Conservation (phyloP, 148 eudicot genomes). For the Rhododendron henanense region DNA sequence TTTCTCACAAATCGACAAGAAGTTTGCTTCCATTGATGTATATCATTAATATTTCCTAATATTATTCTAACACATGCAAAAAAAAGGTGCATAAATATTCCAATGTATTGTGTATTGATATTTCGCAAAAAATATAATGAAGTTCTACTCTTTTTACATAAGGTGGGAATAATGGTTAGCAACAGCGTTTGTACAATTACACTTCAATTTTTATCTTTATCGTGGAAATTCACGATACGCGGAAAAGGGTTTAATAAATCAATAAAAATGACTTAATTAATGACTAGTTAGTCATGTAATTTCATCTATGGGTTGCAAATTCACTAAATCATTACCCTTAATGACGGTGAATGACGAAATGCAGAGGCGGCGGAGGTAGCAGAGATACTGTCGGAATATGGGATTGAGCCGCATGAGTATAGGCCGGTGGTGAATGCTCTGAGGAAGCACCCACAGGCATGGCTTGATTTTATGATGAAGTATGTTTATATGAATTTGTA, state of each 20-base stretch:
- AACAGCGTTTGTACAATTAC: not conserved
- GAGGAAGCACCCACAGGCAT: conserved; percentile 81
- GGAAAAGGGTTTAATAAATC: not conserved
- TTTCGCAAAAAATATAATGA: too few species aligned
- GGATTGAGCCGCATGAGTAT: conserved; percentile 82
- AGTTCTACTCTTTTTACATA: not conserved
- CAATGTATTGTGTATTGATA: too few species aligned
- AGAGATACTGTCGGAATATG: conserved; percentile 74
- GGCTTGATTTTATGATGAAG: conserved; percentile 99
- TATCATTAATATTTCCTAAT: too few species aligned
- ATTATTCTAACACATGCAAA: too few species aligned
- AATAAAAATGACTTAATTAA: not conserved
- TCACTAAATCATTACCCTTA: not conserved
- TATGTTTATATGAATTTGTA: conserved; percentile 21
- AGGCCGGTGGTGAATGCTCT: conserved; percentile 83
- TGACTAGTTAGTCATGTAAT: not conserved
- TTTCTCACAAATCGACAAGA: too few species aligned
- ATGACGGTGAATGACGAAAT: not conserved
- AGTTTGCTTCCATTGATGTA: too few species aligned
- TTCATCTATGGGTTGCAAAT: not conserved
- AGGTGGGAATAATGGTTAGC: not conserved
- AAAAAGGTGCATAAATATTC: too few species aligned
- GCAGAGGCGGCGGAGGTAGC: conserved; percentile 94
- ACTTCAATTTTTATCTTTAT: not conserved
- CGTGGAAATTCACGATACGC: not conserved